Evolutionary conservation across 2,329 filamentous ascomycete genomes (phyloP).

Genomic region (Alternaria arborescens): DNA sequence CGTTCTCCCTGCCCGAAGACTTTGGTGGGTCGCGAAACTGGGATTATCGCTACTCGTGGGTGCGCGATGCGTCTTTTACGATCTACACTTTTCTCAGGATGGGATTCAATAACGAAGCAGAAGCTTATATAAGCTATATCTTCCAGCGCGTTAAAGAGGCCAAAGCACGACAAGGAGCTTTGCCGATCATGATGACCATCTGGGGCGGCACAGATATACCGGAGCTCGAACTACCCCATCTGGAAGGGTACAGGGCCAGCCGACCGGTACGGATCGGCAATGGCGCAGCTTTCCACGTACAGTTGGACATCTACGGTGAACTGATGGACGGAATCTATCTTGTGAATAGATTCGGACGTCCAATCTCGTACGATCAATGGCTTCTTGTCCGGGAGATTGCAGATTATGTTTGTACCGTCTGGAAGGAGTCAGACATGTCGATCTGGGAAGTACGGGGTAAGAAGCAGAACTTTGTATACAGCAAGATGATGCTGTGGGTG

Average conservation of each 20-base stretch:
- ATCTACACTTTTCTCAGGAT: conserved; percentile 79
- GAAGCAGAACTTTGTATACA: conserved; percentile 81
- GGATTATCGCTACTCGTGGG: conserved; percentile 82
- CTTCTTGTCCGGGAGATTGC: conserved; percentile 71
- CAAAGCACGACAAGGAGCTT: conserved; percentile 65
- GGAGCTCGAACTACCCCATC: conserved; percentile 72
- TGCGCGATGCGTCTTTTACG: conserved; percentile 79
- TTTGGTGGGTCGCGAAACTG: conserved; percentile 57
- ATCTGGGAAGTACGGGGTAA: conserved; percentile 83
- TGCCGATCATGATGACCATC: conserved; percentile 82
- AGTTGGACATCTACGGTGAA: conserved; percentile 83
- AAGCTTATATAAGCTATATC: conserved; percentile 82
- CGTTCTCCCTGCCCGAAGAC: conserved; percentile 79
- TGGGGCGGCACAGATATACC: conserved; percentile 77
- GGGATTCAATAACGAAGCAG: conserved; percentile 77
- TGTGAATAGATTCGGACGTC: conserved; percentile 82
- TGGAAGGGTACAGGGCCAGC: conserved; percentile 77
- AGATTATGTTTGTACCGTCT: conserved; percentile 75
- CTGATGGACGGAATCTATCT: conserved; percentile 80
- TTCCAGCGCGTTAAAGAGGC: conserved; percentile 73
- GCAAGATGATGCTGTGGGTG: conserved; percentile 86
- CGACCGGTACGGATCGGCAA: conserved; percentile 79
- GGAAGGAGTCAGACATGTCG: conserved; percentile 75
- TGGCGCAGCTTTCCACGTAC: conserved; percentile 76
- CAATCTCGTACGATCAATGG: conserved; percentile 78